Percentiles rank a stretch among this genome's conserved stretches.
These are phyloP conservation scores for Ballota nigra DNA, from an alignment of 257 asterid genomes.

Conservation along the genomic window DNA sequence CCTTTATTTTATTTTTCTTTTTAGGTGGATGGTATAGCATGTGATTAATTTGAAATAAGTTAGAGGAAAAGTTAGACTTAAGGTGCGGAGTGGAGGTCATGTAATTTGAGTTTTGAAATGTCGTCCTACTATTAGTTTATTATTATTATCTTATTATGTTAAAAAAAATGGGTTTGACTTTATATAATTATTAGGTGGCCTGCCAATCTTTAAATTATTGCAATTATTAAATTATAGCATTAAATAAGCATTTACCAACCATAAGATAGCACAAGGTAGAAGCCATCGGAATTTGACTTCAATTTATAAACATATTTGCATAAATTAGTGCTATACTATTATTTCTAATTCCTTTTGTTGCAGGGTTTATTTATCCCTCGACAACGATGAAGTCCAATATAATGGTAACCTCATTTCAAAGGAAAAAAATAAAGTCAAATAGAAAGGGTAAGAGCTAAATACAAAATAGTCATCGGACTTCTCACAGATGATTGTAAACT, in stretches of 20 bases:
- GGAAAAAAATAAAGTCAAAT: background rate
- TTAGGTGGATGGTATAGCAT: background rate
- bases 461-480: too few relatives aligned
- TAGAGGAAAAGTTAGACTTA: background rate
- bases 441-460: too few relatives aligned
- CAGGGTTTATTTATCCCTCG: background rate
- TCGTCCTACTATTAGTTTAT: background rate
- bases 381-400: background rate
- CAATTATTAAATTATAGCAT: background rate
- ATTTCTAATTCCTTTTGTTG: background rate
- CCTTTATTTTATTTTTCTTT: too few relatives aligned
- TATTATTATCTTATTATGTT: background rate
- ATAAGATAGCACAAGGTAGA: background rate
- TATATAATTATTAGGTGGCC: constrained; percentile 6
- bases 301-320: background rate
- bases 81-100: constrained; percentile 14
- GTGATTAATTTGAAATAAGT: background rate
- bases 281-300: constrained; percentile 21
- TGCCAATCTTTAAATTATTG: constrained; percentile 3
- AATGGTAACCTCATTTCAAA: background rate
- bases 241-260: background rate
- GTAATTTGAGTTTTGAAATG: constrained; percentile 13
- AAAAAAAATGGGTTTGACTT: background rate
- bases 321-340: background rate
- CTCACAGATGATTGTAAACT: too few relatives aligned